phyloP scores from a whole-genome alignment of 306 rosid species.

The Parietaria judaica region DNA sequence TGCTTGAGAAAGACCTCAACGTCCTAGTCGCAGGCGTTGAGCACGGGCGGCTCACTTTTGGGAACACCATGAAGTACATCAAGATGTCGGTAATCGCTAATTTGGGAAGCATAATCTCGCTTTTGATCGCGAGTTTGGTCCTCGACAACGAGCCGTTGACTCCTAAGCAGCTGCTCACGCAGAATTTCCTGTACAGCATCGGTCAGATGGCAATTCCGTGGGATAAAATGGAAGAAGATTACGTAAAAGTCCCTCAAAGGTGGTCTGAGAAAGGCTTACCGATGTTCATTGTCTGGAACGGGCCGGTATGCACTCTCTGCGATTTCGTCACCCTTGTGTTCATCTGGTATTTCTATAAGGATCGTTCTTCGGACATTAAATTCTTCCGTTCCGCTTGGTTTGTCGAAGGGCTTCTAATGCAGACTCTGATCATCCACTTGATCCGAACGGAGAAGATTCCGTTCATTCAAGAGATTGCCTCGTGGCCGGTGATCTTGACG shows the following conservation, averaged over 20 bases:
- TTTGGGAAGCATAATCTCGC: constrained; percentile 63
- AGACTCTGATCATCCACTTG: constrained; percentile 65
- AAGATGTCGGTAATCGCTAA: constrained; percentile 78
- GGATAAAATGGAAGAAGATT: constrained; percentile 65
- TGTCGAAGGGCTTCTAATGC: constrained; percentile 72
- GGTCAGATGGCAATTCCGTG: constrained; percentile 69
- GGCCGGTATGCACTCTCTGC: constrained; percentile 64
- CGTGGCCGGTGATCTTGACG: constrained; percentile 80
- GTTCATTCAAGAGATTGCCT: constrained; percentile 57
- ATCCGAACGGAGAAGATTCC: constrained; percentile 68
- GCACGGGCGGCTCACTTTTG: constrained; percentile 67
- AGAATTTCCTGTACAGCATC: constrained; percentile 62
- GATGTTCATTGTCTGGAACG: constrained; percentile 70
- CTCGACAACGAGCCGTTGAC: constrained; percentile 61
- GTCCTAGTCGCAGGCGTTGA: constrained; percentile 77
- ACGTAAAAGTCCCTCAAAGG: constrained; percentile 49
- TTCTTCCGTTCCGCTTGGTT: constrained; percentile 82
- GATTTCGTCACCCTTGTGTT: constrained; percentile 55
- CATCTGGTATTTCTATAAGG: constrained; percentile 44
- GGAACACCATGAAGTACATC: constrained; percentile 79
- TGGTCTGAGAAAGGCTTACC: constrained; percentile 51
- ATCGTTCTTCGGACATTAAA: not conserved
- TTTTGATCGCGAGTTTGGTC: constrained; percentile 48
- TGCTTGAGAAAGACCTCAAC: constrained; percentile 76
- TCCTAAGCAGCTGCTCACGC: constrained; percentile 61